Percentiles rank a stretch among this genome's conserved stretches.
These are phyloP conservation scores for Xylaria sp. DNA, from an alignment of 2,329 filamentous ascomycete genomes.

Conservation along the genomic window DNA sequence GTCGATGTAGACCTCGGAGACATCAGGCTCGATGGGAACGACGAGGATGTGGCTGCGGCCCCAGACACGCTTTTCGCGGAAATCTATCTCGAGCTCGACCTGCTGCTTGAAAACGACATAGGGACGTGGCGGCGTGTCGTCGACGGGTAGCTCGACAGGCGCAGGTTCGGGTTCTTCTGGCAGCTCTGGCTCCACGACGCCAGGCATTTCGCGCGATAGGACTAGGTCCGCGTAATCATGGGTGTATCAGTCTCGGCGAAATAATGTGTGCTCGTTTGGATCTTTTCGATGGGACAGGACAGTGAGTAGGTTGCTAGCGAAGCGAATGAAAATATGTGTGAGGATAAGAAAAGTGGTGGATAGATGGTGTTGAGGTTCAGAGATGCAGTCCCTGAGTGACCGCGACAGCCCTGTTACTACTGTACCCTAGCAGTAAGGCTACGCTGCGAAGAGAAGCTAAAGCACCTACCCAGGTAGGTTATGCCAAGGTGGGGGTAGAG, in stretches of 20 bases:
- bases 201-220: slow-evolving; percentile 48
- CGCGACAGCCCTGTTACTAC: slow-evolving; percentile 17
- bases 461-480: background rate
- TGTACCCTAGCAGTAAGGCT: background rate
- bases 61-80: slow-evolving; percentile 76
- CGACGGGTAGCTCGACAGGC: slow-evolving; percentile 48
- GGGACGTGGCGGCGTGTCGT: slow-evolving; percentile 51
- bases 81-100: slow-evolving; percentile 90
- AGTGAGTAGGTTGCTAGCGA: background rate
- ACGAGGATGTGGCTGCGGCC: slow-evolving; percentile 87
- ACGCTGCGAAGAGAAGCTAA: background rate
- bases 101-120: slow-evolving; percentile 81
- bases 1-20: slow-evolving; percentile 69
- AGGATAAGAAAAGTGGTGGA: slow-evolving; percentile 5
- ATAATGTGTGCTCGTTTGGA: background rate
- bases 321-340: slow-evolving; percentile 6
- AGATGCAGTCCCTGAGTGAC: background rate
- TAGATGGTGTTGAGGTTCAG: slow-evolving; percentile 5
- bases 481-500: background rate
- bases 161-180: slow-evolving; percentile 43
- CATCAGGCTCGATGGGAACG: slow-evolving; percentile 65
- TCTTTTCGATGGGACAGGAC: background rate
- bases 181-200: slow-evolving; percentile 47
- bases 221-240: slow-evolving; percentile 41
- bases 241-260: background rate